These are phyloP conservation scores for Rutstroemia sp. DNA, from an alignment of 2,329 filamentous ascomycete genomes.

Conservation along the genomic window DNA sequence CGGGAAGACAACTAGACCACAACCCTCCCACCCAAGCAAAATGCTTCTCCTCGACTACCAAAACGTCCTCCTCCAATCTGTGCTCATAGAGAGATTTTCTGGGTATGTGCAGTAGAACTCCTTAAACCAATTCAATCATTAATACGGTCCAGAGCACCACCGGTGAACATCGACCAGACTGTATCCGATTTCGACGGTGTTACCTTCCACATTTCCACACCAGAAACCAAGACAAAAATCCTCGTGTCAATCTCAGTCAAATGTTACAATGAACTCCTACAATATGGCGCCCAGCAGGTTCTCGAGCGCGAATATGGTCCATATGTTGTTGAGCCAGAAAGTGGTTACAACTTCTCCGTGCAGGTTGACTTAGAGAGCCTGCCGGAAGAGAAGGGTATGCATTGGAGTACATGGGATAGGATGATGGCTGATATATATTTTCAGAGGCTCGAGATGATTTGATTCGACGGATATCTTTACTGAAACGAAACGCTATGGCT, in stretches of 20 bases:
- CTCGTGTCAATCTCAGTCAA: conserved; percentile 90
- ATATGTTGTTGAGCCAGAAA: conserved; percentile 81
- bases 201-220: conserved; percentile 96
- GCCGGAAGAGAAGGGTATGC: conserved; percentile 65
- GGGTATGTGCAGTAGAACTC: conserved; percentile 20
- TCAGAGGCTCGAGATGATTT: conserved; percentile 76
- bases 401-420: not conserved
- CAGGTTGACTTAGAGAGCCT: conserved; percentile 82
- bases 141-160: conserved; percentile 58
- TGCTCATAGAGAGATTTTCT: conserved; percentile 84
- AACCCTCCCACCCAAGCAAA: conserved; percentile 30
- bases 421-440: conserved; percentile 3
- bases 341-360: conserved; percentile 93
- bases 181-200: conserved; percentile 99
- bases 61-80: conserved; percentile 94
- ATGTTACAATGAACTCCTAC: conserved; percentile 86
- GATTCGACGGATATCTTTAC: conserved; percentile 75
- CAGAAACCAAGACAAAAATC: conserved; percentile 88
- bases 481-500: conserved; percentile 99
- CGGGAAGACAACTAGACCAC: not conserved
- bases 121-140: conserved; percentile 17
- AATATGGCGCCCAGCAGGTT: conserved; percentile 87
- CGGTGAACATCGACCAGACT: conserved; percentile 90
- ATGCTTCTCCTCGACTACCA: conserved; percentile 98
- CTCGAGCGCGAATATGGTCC: conserved; percentile 90